Evolutionary conservation across 306 rosid species (phyloP).

Genomic region (Cicer bijugum): DNA sequence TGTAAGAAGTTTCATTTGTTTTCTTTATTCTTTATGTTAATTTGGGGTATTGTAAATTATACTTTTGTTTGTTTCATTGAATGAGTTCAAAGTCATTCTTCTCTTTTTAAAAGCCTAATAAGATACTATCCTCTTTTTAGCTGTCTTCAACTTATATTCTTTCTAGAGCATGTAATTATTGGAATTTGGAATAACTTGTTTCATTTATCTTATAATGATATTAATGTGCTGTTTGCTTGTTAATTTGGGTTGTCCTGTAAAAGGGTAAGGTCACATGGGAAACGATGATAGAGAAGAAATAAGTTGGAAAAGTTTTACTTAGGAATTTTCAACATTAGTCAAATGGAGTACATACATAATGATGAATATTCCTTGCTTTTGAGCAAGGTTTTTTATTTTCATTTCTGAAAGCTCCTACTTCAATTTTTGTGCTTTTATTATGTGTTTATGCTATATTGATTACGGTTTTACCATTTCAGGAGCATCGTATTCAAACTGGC

Average conservation of each 20-base stretch:
- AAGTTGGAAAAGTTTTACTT: constrained; percentile 45
- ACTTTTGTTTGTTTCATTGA: constrained; percentile 33
- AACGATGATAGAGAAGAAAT: constrained; percentile 50
- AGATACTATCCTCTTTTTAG: constrained; percentile 50
- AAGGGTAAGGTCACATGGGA: constrained; percentile 63
- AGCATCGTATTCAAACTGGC: constrained; percentile 76
- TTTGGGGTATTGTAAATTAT: constrained; percentile 30
- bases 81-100: constrained; percentile 40
- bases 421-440: not conserved
- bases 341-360: constrained; percentile 45
- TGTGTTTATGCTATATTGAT: constrained; percentile 19
- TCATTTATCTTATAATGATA: constrained; percentile 46
- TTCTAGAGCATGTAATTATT: constrained; percentile 43
- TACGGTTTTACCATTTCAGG: constrained; percentile 60
- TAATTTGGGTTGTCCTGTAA: constrained; percentile 53
- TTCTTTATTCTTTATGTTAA: constrained; percentile 17
- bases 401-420: constrained; percentile 36
- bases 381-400: constrained; percentile 27
- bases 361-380: constrained; percentile 49
- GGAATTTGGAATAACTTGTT: constrained; percentile 53
- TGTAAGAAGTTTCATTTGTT: constrained; percentile 24
- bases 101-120: constrained; percentile 42
- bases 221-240: constrained; percentile 48
- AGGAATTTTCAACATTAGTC: constrained; percentile 41
- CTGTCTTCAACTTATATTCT: constrained; percentile 46